Evolutionary conservation across 2,329 filamentous ascomycete species (phyloP).

Genomic region (Cercospora beticola): DNA sequence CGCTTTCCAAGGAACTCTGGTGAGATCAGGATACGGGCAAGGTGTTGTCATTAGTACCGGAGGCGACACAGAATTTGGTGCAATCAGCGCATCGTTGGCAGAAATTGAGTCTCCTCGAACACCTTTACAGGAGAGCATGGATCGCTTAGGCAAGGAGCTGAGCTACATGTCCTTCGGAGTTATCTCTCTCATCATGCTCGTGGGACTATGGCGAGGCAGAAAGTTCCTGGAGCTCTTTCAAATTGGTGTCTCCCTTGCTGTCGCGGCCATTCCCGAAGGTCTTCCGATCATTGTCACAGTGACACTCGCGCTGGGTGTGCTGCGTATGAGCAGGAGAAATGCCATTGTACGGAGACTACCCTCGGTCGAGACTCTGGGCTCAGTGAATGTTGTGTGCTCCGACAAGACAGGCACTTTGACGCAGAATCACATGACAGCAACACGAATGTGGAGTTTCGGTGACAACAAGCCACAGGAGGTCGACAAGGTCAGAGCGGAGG

Average conservation of each 20-base stretch:
- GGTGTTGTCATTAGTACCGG: conserved; percentile 97
- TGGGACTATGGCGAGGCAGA: conserved; percentile 88
- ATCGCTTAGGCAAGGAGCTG: conserved; percentile 90
- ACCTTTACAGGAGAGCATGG: conserved; percentile 93
- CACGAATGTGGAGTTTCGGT: conserved; percentile 88
- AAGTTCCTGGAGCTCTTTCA: conserved; percentile 92
- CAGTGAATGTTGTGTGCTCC: conserved; percentile 99
- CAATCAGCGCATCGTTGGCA: conserved; percentile 89
- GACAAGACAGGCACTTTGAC: conserved; percentile 98
- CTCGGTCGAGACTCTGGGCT: conserved; percentile 94
- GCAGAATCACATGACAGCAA: conserved; percentile 97
- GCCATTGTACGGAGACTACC: conserved; percentile 95
- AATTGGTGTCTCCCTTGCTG: conserved; percentile 92
- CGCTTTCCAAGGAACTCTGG: conserved; percentile 95
- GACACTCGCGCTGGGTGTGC: conserved; percentile 87
- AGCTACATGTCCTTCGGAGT: conserved; percentile 96
- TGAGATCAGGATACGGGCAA: conserved; percentile 91
- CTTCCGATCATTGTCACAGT: conserved; percentile 98
- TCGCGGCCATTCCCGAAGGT: conserved; percentile 93
- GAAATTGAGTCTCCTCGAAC: conserved; percentile 95
- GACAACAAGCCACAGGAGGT: conserved; percentile 61
- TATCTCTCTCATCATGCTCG: conserved; percentile 86
- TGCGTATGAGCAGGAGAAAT: conserved; percentile 92
- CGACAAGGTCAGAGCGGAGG: conserved; percentile 52
- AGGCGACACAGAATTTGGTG: conserved; percentile 89